Evolutionary conservation across 1,284 basidiomycete genomes (phyloP), one percentile per base, ranked within the genome.

Genomic region (Polyporus tsugae): DNA sequence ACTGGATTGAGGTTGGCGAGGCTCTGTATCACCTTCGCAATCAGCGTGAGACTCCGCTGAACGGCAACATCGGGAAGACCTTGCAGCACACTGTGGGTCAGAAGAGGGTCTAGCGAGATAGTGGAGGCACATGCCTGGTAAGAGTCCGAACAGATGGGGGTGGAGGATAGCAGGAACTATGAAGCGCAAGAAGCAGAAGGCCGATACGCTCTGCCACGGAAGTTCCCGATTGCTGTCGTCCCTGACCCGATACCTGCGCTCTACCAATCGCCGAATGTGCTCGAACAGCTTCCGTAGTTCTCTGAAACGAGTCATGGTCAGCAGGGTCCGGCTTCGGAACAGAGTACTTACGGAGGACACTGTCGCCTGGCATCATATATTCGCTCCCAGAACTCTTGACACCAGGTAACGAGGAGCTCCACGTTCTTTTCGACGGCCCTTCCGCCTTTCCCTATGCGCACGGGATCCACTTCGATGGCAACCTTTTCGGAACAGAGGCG

Each of bases 131-230:
- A 39, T 78, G 92, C 92, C 93, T 78, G 90, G 86, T 72, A 85
- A 89, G 44, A 94, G 81, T 17, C 91, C 91, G 74, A 92, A 93
- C 7, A 93, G 78, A 79, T 95, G 92, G 6, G 93, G 93, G 77
- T 92, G 86, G 25, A 95, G 82, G 65, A 95, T 91, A 33, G 91
- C 91, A 53, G 93, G 93, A 22, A 93, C 91, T 73, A 96, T 90
- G 79, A 96, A 94, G 58, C 94, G 87, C 44, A 95, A 83, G 78
- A 95, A 95, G 75, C 91, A 89, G 78, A 95, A 95, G 0, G 94
- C 94, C 52, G 92, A 93, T 55, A 95, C 92, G 75, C 91, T 90
- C 78, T 95, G 93, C 86, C 87, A 90, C 41, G 88, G 91, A 52
- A 94, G 82, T 55, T 90, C 85, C 61, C 81, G 82, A 73, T 85